Evolutionary conservation across 345 rosid species (phyloP).

Genomic region (Eucalyptus grandis): DNA sequence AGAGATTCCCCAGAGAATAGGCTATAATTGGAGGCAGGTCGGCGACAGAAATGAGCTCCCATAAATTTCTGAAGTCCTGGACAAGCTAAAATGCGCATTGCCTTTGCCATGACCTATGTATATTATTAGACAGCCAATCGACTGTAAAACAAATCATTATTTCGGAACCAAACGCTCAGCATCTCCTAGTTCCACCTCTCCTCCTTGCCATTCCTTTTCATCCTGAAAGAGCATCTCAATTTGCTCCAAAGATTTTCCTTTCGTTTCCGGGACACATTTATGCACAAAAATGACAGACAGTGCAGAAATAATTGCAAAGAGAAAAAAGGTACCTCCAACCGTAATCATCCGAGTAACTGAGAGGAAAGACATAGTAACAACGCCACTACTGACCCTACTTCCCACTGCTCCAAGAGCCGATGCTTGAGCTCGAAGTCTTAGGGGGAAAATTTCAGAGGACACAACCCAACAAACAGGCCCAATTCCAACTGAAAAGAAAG

Average conservation of each 20-base stretch:
- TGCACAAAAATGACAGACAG: constrained; percentile 32
- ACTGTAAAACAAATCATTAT: background rate
- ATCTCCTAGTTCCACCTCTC: background rate
- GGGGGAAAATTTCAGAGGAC: constrained; percentile 54
- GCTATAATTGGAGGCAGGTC: background rate
- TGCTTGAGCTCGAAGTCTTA: constrained; percentile 61
- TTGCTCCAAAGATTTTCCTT: constrained; percentile 60
- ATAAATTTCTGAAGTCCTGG: background rate
- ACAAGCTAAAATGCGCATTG: background rate
- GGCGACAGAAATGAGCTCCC: background rate
- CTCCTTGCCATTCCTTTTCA: background rate
- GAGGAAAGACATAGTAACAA: constrained; percentile 61
- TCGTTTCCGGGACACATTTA: constrained; percentile 43
- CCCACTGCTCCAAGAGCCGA: constrained; percentile 55
- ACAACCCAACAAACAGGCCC: constrained; percentile 64
- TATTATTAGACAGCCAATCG: background rate
- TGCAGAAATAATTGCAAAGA: constrained; percentile 32
- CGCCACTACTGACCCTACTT: constrained; percentile 47
- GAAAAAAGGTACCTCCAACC: constrained; percentile 50
- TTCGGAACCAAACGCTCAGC: background rate
- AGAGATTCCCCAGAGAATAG: background rate
- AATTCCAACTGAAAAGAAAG: constrained; percentile 54
- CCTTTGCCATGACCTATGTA: background rate
- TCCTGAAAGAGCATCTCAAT: constrained; percentile 35
- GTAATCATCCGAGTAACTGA: constrained; percentile 36